Conservation (phyloP, 768 basidiomycete species). For the Rhodocollybia butyracea region DNA sequence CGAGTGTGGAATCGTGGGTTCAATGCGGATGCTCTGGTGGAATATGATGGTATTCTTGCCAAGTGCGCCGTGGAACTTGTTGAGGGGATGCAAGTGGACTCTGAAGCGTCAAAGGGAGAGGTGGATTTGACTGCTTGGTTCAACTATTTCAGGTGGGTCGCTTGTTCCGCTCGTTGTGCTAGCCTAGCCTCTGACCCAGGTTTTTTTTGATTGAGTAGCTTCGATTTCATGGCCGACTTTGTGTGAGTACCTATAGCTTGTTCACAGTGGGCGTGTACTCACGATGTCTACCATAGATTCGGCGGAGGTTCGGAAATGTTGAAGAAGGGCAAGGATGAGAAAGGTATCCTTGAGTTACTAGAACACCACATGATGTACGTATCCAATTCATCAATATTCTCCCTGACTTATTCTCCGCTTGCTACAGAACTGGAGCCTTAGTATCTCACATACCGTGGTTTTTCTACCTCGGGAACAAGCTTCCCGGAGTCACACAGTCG, state of each 20-base stretch:
- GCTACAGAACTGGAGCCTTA: constrained; percentile 6
- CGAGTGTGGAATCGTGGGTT: constrained; percentile 27
- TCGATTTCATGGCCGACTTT: constrained; percentile 23
- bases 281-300: constrained; percentile 11
- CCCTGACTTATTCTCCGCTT: constrained; percentile 11
- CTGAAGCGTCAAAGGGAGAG: constrained; percentile 6
- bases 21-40: constrained; percentile 22
- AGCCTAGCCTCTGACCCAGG: background rate
- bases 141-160: constrained; percentile 22
- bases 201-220: constrained; percentile 11
- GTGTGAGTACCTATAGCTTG: constrained; percentile 11
- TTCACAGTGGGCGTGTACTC: background rate
- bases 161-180: background rate
- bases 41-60: constrained; percentile 22
- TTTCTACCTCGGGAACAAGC: constrained; percentile 15
- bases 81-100: constrained; percentile 11
- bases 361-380: constrained; percentile 10
- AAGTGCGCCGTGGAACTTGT: constrained; percentile 21
- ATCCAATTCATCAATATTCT: constrained; percentile 13
- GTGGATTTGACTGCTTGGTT: constrained; percentile 21
- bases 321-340: constrained; percentile 3
- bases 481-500: constrained; percentile 27
- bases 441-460: constrained; percentile 22
- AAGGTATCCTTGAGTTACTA: constrained; percentile 13
- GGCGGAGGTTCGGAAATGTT: constrained; percentile 17